Base-by-base conservation (phyloP, 352 stramenopile genomes). In the Globisporangium takayamanum region DNA sequence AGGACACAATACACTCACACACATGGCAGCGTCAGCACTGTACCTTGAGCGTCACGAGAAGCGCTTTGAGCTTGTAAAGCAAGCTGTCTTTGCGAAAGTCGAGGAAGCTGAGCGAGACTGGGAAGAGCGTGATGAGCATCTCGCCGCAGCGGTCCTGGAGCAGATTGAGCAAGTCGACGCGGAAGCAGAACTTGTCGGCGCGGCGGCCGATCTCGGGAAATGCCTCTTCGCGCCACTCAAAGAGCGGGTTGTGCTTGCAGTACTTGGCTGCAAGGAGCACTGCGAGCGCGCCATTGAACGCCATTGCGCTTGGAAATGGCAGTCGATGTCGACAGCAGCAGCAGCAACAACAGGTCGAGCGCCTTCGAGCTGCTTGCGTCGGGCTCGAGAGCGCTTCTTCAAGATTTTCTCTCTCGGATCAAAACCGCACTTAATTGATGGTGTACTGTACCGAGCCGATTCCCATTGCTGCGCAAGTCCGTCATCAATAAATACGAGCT, bases 211-310 rank as follows among this genome's bases (percentile, higher is more conserved):
- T 78, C 49, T 64, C 60, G 7, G 73, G 77, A 5, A 88, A 72
- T 54, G 80, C 71, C 45, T 90, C 78, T 56, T 92, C 80, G 5
- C 70, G 68, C 83, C 83, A 92, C 50, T 57, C 62, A 55, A 92
- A 89, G 8, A 92, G 68, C 14, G 83, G 83, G 55, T 80, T 82
- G 36, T 80, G 69, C 47, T 72, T 68, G 64, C 80, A 90, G 69
- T 79, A 92, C 60, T 88, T 88, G 62, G 74, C 74, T 39, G 83
- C 83, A 36, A 90, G 68, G 26, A 92, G 74, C 64, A 92, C 78
- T n/a, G 83, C 80, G 47, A 76, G 67, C 57, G 76, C 60, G 45
- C 68, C 80, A 54, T 80, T 74, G 64, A 89, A 87, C 49, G 54
- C 51, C 60, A 68, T 66, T 15, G 5, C 39, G 33, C 8, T 30